phyloP scores from a whole-genome alignment of 1,284 basidiomycete species.

The Ustanciosporium gigantosporum region DNA sequence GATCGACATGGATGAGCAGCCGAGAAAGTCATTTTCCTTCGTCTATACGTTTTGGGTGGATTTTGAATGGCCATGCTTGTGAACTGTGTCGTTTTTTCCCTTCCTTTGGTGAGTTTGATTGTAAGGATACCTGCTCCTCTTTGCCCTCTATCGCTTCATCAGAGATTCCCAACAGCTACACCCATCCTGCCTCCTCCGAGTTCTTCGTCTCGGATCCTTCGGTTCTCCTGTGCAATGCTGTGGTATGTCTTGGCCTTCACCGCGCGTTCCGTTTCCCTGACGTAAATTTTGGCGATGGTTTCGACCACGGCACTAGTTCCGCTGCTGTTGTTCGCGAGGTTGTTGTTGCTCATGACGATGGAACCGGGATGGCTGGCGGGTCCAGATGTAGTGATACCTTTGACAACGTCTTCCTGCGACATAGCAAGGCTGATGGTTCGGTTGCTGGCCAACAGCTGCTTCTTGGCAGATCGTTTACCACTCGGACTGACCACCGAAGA shows the following conservation, averaged over 20 bases:
- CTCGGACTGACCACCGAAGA: constrained; percentile 35
- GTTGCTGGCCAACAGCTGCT: constrained; percentile 46
- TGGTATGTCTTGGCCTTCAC: constrained; percentile 39
- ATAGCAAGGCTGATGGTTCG: constrained; percentile 35
- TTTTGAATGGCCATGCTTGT: no score
- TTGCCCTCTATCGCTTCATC: no score
- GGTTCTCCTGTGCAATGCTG: constrained; percentile 28
- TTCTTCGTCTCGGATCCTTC: constrained; percentile 39
- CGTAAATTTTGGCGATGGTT: constrained; percentile 35
- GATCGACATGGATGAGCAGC: no score
- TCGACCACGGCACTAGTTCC: constrained; percentile 21
- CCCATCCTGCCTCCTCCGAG: constrained; percentile 45
- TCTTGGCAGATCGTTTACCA: constrained; percentile 51
- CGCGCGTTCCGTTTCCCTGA: constrained; percentile 38
- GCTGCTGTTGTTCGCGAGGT: not conserved
- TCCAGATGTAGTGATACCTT: constrained; percentile 40
- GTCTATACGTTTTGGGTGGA: no score
- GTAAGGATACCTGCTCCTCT: no score
- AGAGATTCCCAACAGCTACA: constrained; percentile 14
- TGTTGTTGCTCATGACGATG: not conserved
- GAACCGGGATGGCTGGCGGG: not conserved
- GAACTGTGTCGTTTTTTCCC: no score
- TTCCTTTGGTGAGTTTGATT: no score
- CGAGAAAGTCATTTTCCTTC: no score
- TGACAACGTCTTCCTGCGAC: constrained; percentile 32